A percentile compares a stretch with the other conserved stretches of the same genome.
Conservation (phyloP, 768 basidiomycete genomes). For the Suillus fuscotomentosus region DNA sequence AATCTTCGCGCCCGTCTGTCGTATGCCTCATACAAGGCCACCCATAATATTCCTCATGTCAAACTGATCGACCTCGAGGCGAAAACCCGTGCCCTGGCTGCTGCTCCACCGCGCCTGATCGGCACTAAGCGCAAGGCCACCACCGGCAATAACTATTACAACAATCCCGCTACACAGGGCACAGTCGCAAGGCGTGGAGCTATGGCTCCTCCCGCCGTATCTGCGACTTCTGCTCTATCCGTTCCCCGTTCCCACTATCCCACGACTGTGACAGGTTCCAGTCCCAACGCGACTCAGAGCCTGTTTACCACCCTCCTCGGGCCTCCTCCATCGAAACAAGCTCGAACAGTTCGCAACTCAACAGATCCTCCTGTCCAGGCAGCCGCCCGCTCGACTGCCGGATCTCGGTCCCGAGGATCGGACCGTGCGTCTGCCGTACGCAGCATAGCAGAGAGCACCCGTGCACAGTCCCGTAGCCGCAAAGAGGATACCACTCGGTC, state of each 20-base stretch:
- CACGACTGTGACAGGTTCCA: conserved; percentile 33
- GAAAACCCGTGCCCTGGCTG: conserved; percentile 45
- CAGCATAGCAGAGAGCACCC: conserved; percentile 46
- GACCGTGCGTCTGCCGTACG: conserved; percentile 25
- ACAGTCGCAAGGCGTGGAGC: conserved; percentile 36
- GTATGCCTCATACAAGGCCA: conserved; percentile 83
- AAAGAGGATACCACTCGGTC: conserved; percentile 37
- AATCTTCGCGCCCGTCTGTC: conserved; percentile 77
- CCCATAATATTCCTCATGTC: conserved; percentile 65
- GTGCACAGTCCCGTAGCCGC: conserved; percentile 42
- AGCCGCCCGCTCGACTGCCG: conserved; percentile 36
- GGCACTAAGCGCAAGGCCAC: conserved; percentile 57
- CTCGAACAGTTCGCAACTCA: conserved; percentile 77
- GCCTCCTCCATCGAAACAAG: conserved; percentile 72
- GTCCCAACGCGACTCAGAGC: conserved; percentile 49
- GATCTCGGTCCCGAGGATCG: conserved; percentile 26
- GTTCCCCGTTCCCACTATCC: conserved; percentile 45
- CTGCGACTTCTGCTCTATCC: conserved; percentile 24
- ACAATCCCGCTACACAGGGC: conserved; percentile 52
- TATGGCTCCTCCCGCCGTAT: conserved; percentile 42
- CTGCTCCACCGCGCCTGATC: conserved; percentile 50
- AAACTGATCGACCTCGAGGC: conserved; percentile 73
- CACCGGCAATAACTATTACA: conserved; percentile 44
- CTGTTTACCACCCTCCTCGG: conserved; percentile 76
- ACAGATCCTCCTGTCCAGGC: conserved; percentile 63